Conservation (phyloP, 352 stramenopile genomes). For the Plasmopara halstedii region DNA sequence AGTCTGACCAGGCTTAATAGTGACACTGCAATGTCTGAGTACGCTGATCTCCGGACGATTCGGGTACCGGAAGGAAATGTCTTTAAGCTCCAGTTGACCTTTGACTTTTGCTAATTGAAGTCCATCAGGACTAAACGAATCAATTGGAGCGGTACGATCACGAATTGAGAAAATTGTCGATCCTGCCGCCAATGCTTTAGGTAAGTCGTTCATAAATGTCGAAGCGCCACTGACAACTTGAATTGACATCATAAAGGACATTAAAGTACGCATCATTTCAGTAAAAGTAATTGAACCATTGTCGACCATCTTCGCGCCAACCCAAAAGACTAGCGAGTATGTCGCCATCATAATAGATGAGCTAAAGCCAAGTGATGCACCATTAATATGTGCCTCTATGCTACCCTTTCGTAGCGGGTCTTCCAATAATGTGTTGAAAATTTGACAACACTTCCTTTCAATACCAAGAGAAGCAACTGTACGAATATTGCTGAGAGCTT, state of each 20-base stretch:
- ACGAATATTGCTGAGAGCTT: not conserved
- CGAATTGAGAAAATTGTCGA: not conserved
- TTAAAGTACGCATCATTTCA: constrained; percentile 31
- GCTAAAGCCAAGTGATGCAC: constrained; percentile 43
- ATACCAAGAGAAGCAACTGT: not conserved
- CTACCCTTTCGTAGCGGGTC: constrained; percentile 18
- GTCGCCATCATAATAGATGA: constrained; percentile 19
- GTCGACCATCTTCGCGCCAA: constrained; percentile 37
- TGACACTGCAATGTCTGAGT: not conserved
- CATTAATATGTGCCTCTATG: constrained; percentile 29
- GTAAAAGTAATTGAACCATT: constrained; percentile 22
- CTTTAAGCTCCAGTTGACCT: not conserved
- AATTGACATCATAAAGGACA: constrained; percentile 39
- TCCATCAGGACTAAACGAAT: not conserved
- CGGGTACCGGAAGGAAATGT: not conserved
- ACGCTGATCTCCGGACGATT: not conserved
- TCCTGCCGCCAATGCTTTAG: not conserved
- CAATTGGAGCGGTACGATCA: not conserved
- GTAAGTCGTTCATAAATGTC: not conserved
- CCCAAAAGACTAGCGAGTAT: constrained; percentile 58
- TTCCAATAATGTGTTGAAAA: constrained; percentile 4
- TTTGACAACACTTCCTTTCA: not conserved
- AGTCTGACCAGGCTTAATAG: not conserved
- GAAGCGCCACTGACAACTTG: constrained; percentile 13
- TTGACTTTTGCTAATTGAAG: not conserved